These are phyloP conservation scores for Leccinum longicurvipes DNA, from an alignment of 768 basidiomycete species.

Conservation along the genomic window DNA sequence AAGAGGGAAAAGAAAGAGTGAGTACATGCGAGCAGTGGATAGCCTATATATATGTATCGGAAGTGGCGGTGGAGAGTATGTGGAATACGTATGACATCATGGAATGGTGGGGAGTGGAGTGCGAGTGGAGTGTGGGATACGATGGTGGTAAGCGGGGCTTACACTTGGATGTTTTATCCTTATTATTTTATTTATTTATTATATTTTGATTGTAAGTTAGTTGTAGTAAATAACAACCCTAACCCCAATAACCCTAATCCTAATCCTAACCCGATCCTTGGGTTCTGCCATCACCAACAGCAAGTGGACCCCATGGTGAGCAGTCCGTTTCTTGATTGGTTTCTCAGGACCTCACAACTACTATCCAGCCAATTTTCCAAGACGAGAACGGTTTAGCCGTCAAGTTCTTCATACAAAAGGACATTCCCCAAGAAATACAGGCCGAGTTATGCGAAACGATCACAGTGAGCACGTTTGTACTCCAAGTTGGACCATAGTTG, in stretches of 20 bases:
- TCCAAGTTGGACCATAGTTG: slow-evolving; percentile 2
- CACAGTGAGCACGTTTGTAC: slow-evolving; percentile 41
- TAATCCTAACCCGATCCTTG: slow-evolving; percentile 34
- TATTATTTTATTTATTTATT: background rate
- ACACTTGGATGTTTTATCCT: background rate
- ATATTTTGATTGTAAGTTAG: background rate
- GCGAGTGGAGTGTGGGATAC: no score
- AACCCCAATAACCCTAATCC: slow-evolving; percentile 15
- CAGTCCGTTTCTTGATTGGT: background rate
- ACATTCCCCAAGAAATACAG: slow-evolving; percentile 63
- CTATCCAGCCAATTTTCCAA: slow-evolving; percentile 64
- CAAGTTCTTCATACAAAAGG: slow-evolving; percentile 86
- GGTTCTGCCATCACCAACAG: slow-evolving; percentile 19
- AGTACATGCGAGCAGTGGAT: no score
- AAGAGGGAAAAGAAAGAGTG: no score
- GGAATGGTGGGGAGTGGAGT: no score
- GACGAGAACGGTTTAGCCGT: slow-evolving; percentile 61
- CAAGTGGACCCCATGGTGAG: slow-evolving; percentile 22
- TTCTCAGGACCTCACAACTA: slow-evolving; percentile 2
- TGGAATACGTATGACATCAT: no score
- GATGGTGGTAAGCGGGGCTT: no score
- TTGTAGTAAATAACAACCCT: slow-evolving; percentile 9
- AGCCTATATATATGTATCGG: no score
- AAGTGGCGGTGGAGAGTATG: no score
- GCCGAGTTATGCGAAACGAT: slow-evolving; percentile 74